Evolutionary conservation across 768 basidiomycete genomes (phyloP), one percentile per base, ranked within the genome.

Genomic region (Mycena floridula): DNA sequence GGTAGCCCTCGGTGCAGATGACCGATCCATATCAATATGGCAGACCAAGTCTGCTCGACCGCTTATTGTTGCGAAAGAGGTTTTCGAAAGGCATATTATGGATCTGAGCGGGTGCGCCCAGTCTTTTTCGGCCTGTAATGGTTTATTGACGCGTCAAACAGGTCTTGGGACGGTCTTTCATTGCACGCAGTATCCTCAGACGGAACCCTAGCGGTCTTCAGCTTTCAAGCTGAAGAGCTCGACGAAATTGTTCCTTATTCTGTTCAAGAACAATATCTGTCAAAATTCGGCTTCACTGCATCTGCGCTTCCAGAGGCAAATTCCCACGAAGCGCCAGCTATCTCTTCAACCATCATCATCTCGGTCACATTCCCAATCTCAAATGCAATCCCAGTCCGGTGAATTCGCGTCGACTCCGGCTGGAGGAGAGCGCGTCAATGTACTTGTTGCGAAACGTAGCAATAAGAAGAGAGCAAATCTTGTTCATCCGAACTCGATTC

Each of bases 171-270:
- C 57, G 96, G 96, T 7, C 72, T 88, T 37, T 88, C 88, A 2
- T 74, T 99, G 1, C 97, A 95, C 54, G 93, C 92, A 0, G 91
- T 88, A 48, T 96, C 94, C 1, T 95, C 92, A 0, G 96, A 99
- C 58, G 96, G 96, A 2, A 93, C 93, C 0, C 81, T 98, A 44
- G 90, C 83, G 1, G 90, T 85, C 2, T 89, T 96, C 64, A 73
- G 77, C 51, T 98, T 98, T 54, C 83, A 87, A 32, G 58, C 78
- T 2, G 77, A 81, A 25, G 90, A 91, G 61, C 66, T 89, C 2
- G 87, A 89, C 58, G 89, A 89, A 25, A 84, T 91, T 27, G 82
- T 86, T 2, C 79, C 84, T 3, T 74, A 77, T 54, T 69, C 72
- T 8, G 82, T 82, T 9, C 89, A 90, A 59, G 79, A 79, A 54